Evolutionary conservation across 1,139 yeast species (phyloP), one percentile per base, ranked within the genome.

Genomic region (Nakaseomyces nivariensis): DNA sequence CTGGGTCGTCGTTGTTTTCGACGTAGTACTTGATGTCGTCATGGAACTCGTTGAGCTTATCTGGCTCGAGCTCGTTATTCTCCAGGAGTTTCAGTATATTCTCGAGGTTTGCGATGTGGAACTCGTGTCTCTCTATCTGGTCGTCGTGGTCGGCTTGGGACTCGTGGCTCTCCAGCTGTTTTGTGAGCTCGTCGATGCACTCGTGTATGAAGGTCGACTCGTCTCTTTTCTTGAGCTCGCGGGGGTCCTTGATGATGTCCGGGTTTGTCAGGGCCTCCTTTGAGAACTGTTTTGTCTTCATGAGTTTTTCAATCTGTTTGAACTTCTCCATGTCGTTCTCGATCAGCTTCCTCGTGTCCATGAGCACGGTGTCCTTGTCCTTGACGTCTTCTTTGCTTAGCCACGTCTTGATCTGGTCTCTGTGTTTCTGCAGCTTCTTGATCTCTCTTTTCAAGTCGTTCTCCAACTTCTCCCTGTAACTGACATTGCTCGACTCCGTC

Each of bases 361-460:
- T 76, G 53, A 94, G 70, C 48, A 75, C 69, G 45, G 70, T 74
- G 65, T 87, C 85, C 70, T 89, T 95, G 63, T 92, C 94, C 68
- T 94, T 90, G 49, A 90, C 90, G 55, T 94, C 95, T 60, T 84
- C 85, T 59, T 94, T 95, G 45, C 95, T 81, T 64, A 90, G 73
- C 98, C 98, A 94, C 51, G 87, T 85, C 69, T 94, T 94, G 58
- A 94, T 86, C 69, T 90, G 97, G 68, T 94, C 98, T 66, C 98
- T 79, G 63, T 85, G 82, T 63, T 96, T 80, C 67, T 94, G 99
- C 49, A 94, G 75, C 69, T 89, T 90, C 69, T 94, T 94, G 68
- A 94, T 92, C 67, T 94, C 98, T 61, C 95, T 85, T 73, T 94
- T 94, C 66, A 94, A 72, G 64, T 92, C 98, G 59, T 82, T 80